Base-by-base conservation (phyloP, 2,329 filamentous ascomycete species). In the Aspergillus sp. region DNA sequence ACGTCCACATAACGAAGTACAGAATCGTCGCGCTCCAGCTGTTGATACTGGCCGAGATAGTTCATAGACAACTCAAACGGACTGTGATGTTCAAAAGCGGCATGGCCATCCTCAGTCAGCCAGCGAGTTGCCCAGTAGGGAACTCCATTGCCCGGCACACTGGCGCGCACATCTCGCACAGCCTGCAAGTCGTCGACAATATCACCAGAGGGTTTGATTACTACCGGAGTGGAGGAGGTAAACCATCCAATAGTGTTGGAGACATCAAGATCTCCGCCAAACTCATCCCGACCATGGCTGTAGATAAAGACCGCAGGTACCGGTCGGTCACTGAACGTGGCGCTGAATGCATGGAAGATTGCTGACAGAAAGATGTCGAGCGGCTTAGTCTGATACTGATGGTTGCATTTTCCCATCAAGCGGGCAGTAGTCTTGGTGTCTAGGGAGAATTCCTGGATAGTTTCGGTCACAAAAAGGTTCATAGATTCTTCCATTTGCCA, bases 401-500 rank as follows among this genome's bases (percentile, higher is more conserved):
- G 55, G 56, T 62, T 62, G 12, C 38, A 52, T 12, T 36, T 30
- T 9, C n/a, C 45, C 17, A 70, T 38, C 21, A 70, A 48, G 2
- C 53, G 32, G 4, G 52, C 12, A 5, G 53, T 43, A 9, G 53
- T 45, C 9, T 41, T 21, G 13, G 36, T 55, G 36, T 55, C 52
- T 4, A 43, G 52, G 13, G 38, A 23, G 10, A 43, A 41, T 5
- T 55, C 36, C 36, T 43, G 36, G 6, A 41, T 76, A 68, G 1
- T 79, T 50, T 50, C 47, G 25, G 47, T 50, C 15, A 50, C 25
- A 25, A 50, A 50, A 5, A 50, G 25, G 76, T 91, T 85, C 70
- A 96, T 96, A 0, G 95, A 10, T 5, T 43, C 52, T 1, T 23
- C 38, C 32, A 43, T 41, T 2, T 50, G 23, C 47, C 47, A 50